These are phyloP conservation scores for Penicillium taxi DNA, from an alignment of 495 filamentous ascomycete genomes.

Conservation along the genomic window DNA sequence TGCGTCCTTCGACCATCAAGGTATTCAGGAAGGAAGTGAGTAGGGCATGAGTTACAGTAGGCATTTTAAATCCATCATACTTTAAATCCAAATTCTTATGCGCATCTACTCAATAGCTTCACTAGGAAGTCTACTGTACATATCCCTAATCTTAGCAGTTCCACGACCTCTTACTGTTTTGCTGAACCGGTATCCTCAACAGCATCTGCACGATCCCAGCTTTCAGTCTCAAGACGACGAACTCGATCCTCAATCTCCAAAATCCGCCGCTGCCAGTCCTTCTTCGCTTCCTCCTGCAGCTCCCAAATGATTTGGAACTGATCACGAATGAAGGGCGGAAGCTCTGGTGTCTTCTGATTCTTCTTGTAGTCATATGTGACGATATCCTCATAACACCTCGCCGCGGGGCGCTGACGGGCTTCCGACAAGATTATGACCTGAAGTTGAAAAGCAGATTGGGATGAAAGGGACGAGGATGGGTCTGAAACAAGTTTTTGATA, in stretches of 20 bases:
- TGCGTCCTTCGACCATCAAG: too few relatives aligned
- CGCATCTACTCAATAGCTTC: too few relatives aligned
- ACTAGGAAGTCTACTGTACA: too few relatives aligned
- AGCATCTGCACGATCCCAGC: conserved; percentile 65
- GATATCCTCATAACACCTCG: conserved; percentile 71
- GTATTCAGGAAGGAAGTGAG: too few relatives aligned
- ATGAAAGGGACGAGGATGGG: conserved; percentile 30
- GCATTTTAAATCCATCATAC: too few relatives aligned
- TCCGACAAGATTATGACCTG: conserved; percentile 69
- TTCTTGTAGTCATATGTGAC: conserved; percentile 75
- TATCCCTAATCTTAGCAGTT: not conserved
- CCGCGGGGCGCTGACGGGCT: conserved; percentile 66
- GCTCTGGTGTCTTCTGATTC: conserved; percentile 38
- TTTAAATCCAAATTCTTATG: too few relatives aligned
- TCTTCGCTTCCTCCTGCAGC: conserved; percentile 56
- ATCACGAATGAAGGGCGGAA: conserved; percentile 60
- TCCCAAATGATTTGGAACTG: conserved; percentile 57
- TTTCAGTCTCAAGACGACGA: conserved; percentile 56
- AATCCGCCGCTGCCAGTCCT: conserved; percentile 41
- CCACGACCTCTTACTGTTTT: too few relatives aligned
- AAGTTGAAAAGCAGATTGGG: conserved; percentile 47
- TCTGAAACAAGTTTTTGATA: conserved; percentile 70
- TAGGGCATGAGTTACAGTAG: too few relatives aligned
- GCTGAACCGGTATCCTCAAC: conserved; percentile 62
- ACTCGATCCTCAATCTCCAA: conserved; percentile 48